Base-by-base conservation (phyloP, 2,329 filamentous ascomycete genomes). In the Lachnellula arida region DNA sequence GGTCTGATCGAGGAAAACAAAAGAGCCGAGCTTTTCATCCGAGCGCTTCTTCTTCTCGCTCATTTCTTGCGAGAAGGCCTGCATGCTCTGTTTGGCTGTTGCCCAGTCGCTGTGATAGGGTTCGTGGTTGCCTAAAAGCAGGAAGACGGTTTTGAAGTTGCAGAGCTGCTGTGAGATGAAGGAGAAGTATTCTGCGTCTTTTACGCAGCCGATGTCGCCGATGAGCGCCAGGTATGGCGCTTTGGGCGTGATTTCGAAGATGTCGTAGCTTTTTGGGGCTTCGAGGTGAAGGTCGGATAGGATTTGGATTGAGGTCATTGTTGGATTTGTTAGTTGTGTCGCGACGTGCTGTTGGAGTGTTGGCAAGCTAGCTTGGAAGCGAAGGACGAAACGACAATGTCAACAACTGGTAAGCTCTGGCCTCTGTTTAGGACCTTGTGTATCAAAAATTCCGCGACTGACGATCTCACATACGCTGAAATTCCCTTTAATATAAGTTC, bases 91-190 rank as follows among this genome's bases (percentile, higher is more conserved):
- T 17, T 39, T 39, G 11, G 61, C 65, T 5, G 65, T 57, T 5
- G 46, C n/a, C 71, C 71, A 74, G 47, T 48, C 68, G 39, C 62
- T 67, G 43, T 70, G 57, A 57, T 75, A 77, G 2, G 76, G 69
- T 62, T 79, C 77, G 63, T 79, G 75, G 58, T 80, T 80, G 5
- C 77, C 76, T 4, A 73, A 62, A 0, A 79, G 60, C 43, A 75
- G 71, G 55, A 78, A 73, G 23, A 79, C 74, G 9, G 67, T 61
- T 23, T 69, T 54, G 61, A 76, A 78, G 14, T 71, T 67, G 4
- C 48, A 55, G 6, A 79, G 70, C 57, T 78, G 76, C n/a, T 57
- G 46, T 22, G 15, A 4, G 44, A 68, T 65, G 12, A 78, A 65
- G 59, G 77, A 78, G 7, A 53, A n/a, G 55, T 74, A 72, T 53